Conservation (phyloP, 139 green algal species). For the Chlamydomonas sp. region DNA sequence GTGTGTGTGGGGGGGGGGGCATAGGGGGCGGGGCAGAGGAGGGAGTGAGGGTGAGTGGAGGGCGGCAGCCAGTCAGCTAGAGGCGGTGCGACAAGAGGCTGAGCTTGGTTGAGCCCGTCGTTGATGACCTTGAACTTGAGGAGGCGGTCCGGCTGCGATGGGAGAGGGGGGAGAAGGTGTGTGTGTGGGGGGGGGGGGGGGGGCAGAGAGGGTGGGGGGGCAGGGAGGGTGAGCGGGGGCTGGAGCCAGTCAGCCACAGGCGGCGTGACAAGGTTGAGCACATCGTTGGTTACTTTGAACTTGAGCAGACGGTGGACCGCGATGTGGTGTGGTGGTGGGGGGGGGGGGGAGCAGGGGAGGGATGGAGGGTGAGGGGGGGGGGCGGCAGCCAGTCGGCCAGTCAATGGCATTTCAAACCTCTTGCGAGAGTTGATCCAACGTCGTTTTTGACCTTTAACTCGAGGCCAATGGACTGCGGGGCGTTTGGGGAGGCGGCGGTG, state of each 20-base stretch:
- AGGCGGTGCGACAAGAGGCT: slow-evolving; percentile 13
- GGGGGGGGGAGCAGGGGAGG: too few relatives aligned
- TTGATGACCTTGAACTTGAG: slow-evolving; percentile 58
- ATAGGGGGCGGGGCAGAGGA: background rate
- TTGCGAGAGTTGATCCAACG: too few relatives aligned
- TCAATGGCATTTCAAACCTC: too few relatives aligned
- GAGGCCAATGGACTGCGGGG: slow-evolving; percentile 36
- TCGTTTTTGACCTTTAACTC: slow-evolving; percentile 58
- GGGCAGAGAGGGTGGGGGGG: too few relatives aligned
- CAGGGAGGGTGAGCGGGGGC: too few relatives aligned
- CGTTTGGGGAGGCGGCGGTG: background rate
- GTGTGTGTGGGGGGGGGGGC: background rate
- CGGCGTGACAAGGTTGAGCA: slow-evolving; percentile 40
- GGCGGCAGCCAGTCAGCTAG: too few relatives aligned
- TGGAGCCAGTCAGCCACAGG: too few relatives aligned
- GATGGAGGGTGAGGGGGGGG: too few relatives aligned
- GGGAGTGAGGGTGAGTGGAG: too few relatives aligned
- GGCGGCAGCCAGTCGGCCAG: slow-evolving; percentile 12
- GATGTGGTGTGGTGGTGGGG: background rate
- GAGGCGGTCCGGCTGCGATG: slow-evolving; percentile 36
- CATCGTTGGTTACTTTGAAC: slow-evolving; percentile 51
- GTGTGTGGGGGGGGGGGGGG: too few relatives aligned
- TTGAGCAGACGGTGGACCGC: slow-evolving; percentile 49
- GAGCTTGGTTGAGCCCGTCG: slow-evolving; percentile 42
- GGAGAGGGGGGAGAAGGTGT: background rate